Evolutionary conservation across 2,329 filamentous ascomycete genomes (phyloP), one percentile per base, ranked within the genome.

Genomic region (Macroventuria anomochaeta): DNA sequence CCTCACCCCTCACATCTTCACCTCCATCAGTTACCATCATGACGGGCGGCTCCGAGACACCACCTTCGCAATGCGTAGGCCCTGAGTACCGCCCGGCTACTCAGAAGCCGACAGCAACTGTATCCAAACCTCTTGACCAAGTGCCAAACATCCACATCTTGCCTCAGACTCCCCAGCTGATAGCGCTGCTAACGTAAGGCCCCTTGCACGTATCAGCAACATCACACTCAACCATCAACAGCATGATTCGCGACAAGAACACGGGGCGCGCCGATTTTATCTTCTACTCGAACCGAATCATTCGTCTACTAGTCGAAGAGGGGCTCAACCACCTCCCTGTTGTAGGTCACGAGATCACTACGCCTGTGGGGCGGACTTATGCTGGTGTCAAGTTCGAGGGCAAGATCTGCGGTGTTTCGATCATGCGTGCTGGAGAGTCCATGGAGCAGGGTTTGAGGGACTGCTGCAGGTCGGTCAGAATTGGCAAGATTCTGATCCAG

Each of bases 251-350:
- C 66, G 92, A 96, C 76, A 90, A 90, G 75, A 85, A 88, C 63
- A 99, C 95, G 5, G 86, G 88, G 51, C 89, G 95, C 54, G 95
- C 92, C 58, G 95, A 99, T 76, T 99, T 99, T 75, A 97, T 99
- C 72, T 99, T 99, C 79, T 96, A 97, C 80, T 96, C 93, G 36
- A 99, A 99, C 78, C 87, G 95, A 55, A 97, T 99, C 74, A 97
- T 97, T 74, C 91, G 95, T 26, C 83, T 99, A 34, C 84, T 99
- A 6, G 95, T 99, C 33, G 95, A 99, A 77, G 95, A 99, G 78
- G 95, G 95, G 3, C 82, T 99, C 48, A 99, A 99, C 76, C 95
- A 99, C 75, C 84, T 99, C 34, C 95, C 95, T 1, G 91, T 96
- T 15, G 87, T 96, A 46, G 88, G 91, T 71, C 91, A 96, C 68